Conservation (phyloP, 2,329 filamentous ascomycete species). For the Ilyonectria robusta region DNA sequence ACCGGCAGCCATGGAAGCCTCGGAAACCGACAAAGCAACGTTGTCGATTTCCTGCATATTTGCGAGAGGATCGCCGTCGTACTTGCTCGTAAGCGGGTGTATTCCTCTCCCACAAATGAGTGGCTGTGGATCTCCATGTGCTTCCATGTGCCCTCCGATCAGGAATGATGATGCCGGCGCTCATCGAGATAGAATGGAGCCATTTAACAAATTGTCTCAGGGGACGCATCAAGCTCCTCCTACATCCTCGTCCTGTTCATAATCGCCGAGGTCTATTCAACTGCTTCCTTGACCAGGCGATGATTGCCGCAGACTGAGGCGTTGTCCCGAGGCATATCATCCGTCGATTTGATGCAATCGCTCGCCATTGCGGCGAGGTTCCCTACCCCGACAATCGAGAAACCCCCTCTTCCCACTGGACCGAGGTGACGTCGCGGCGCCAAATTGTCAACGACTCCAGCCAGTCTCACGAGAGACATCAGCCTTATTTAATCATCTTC, state of each 20-base stretch:
- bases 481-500: constrained; percentile 8
- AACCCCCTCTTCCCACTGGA: constrained; percentile 1
- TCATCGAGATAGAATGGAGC: not conserved
- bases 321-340: not conserved
- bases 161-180: not conserved
- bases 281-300: not conserved
- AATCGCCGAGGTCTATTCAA: not conserved
- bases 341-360: not conserved
- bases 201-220: not conserved
- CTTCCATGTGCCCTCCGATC: not conserved
- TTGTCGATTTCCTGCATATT: not conserved
- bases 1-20: not conserved
- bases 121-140: not conserved
- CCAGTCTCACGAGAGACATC: not conserved
- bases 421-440: not conserved
- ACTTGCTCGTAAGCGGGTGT: too few relatives aligned
- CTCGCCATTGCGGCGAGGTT: constrained; percentile 1
- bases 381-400: not conserved
- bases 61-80: too few relatives aligned
- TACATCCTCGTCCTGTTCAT: not conserved
- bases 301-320: not conserved
- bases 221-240: not conserved
- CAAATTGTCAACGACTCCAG: constrained; percentile 7
- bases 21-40: not conserved
- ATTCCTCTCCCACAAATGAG: not conserved